Conservation (phyloP, 331 rosid species). For the Cydonia oblonga region DNA sequence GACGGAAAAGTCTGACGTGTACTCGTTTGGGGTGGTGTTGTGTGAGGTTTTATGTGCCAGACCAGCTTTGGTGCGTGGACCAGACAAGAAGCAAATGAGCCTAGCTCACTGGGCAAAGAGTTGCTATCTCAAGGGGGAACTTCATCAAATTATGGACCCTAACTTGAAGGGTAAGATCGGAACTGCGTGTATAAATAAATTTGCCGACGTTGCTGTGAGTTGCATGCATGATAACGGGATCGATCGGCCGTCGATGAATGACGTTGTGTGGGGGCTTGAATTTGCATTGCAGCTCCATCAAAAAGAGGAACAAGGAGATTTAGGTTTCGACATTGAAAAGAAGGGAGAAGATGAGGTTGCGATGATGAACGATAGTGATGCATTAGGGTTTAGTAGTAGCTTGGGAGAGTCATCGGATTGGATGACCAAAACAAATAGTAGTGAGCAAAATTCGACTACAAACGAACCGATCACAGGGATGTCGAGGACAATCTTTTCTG, state of each 20-base stretch:
- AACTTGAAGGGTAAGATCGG: slow-evolving; percentile 20
- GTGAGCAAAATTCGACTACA: not conserved
- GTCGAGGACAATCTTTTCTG: slow-evolving; percentile 9
- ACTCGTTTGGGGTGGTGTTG: slow-evolving; percentile 41
- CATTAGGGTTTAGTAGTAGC: not conserved
- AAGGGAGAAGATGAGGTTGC: not conserved
- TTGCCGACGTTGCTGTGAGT: slow-evolving; percentile 22
- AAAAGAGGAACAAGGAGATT: too few relatives aligned
- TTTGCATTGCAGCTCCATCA: not conserved
- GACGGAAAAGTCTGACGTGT: not conserved
- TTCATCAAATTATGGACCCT: slow-evolving; percentile 37
- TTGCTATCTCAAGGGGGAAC: slow-evolving; percentile 1
- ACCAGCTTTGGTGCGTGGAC: slow-evolving; percentile 27
- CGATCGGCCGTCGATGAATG: slow-evolving; percentile 46
- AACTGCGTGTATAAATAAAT: slow-evolving; percentile 27
- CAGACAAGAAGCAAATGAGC: slow-evolving; percentile 20
- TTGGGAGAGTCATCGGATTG: not conserved
- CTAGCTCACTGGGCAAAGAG: slow-evolving; percentile 36
- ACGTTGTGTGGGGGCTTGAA: slow-evolving; percentile 23
- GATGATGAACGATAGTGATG: not conserved
- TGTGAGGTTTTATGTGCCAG: slow-evolving; percentile 59
- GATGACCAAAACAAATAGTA: not conserved
- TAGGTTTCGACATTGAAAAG: not conserved
- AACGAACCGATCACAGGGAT: not conserved
- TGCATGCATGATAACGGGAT: slow-evolving; percentile 43